phyloP scores from a whole-genome alignment of 1,284 basidiomycete genomes.

The Irpex sp. region DNA sequence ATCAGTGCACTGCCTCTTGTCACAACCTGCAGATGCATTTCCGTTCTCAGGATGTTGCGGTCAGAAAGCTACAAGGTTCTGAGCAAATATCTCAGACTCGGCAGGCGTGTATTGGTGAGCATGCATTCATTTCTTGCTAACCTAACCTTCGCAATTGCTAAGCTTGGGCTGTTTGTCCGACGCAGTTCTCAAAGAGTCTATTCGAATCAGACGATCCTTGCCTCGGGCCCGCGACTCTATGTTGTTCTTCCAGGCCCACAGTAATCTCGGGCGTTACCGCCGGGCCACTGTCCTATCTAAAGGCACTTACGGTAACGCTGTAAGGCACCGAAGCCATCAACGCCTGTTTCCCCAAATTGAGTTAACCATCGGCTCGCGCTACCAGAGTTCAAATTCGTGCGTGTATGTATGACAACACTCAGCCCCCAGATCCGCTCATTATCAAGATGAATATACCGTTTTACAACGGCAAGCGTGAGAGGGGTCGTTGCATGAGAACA shows the following conservation, averaged over 20 bases:
- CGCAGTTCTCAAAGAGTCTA: too few relatives aligned
- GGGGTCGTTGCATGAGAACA: background rate
- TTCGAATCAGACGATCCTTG: background rate
- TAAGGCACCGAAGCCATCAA: background rate
- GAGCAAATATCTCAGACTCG: background rate
- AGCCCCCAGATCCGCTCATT: background rate
- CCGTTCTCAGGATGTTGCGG: background rate
- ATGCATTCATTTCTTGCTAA: background rate
- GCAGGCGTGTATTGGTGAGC: background rate
- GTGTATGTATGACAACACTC: background rate
- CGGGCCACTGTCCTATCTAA: background rate
- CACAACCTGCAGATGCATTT: background rate
- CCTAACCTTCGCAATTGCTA: background rate
- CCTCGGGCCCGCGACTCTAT: background rate
- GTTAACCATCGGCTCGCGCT: background rate
- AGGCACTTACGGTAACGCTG: background rate
- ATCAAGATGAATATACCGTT: background rate
- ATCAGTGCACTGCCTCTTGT: background rate
- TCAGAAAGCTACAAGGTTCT: background rate
- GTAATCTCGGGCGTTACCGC: background rate
- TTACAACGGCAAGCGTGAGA: background rate
- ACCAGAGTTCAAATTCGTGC: background rate
- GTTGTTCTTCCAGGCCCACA: background rate
- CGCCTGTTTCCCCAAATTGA: background rate
- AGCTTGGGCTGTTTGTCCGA: too few relatives aligned